Conservation (phyloP, 2,329 filamentous ascomycete species). For the Leptographium wingfieldii region DNA sequence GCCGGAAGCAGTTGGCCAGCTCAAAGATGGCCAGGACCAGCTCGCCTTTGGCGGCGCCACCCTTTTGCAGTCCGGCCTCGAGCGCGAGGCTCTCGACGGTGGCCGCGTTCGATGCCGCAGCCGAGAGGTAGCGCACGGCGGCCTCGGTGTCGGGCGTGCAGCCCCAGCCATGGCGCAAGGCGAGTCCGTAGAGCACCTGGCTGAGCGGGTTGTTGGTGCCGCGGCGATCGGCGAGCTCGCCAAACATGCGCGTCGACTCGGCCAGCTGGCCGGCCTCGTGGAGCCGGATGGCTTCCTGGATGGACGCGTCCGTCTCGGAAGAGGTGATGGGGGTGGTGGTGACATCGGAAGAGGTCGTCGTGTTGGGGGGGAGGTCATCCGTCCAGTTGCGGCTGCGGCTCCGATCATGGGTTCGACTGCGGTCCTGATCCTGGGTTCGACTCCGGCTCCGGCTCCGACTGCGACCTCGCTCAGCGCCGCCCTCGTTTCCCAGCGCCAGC, state of each 20-base stretch:
- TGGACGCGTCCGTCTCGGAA: conserved; percentile 30
- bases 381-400: too few species aligned
- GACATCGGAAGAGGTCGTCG: too few species aligned
- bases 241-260: conserved; percentile 75
- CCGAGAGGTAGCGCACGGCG: conserved; percentile 74
- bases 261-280: conserved; percentile 76
- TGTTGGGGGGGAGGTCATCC: too few species aligned
- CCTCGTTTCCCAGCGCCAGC: conserved; percentile 53
- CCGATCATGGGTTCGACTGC: too few species aligned
- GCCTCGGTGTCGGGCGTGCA: conserved; percentile 57
- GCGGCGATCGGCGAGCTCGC: conserved; percentile 64
- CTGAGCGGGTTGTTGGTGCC: conserved; percentile 86
- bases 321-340: conserved; percentile 8
- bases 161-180: conserved; percentile 87
- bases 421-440: not conserved
- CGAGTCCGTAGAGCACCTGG: conserved; percentile 91
- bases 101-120: conserved; percentile 82
- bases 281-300: conserved; percentile 89
- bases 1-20: conserved; percentile 80
- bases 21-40: conserved; percentile 94
- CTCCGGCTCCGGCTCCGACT: too few species aligned
- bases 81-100: conserved; percentile 76
- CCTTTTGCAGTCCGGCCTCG: conserved; percentile 78
- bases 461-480: not conserved
- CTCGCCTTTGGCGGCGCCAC: conserved; percentile 90